A percentile compares a stretch with the other conserved stretches of the same genome.
phyloP scores from a whole-genome alignment of 1,284 basidiomycete species.

The Cystobasidium sp. region DNA sequence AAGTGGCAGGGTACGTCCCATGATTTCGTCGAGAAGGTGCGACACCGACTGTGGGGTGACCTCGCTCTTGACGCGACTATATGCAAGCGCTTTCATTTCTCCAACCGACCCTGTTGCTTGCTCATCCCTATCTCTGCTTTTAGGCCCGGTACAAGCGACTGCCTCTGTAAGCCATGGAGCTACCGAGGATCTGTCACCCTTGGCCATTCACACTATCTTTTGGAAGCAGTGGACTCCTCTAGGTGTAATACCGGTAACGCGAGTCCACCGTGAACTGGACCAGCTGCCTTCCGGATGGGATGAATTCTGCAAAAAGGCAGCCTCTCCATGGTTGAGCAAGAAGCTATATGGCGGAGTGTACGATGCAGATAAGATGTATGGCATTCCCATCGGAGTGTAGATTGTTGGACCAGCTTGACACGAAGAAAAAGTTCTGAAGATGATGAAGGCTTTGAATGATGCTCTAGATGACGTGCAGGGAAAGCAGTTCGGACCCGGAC shows the following conservation, averaged over 20 bases:
- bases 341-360: constrained; percentile 60
- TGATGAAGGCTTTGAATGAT: constrained; percentile 79
- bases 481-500: constrained; percentile 3
- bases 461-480: constrained; percentile 62
- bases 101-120: no score
- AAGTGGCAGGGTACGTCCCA: constrained; percentile 59
- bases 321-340: constrained; percentile 6
- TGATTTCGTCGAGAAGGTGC: constrained; percentile 50
- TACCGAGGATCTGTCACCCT: constrained; percentile 53
- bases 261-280: constrained; percentile 65
- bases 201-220: constrained; percentile 57
- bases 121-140: no score
- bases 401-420: constrained; percentile 76
- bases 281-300: constrained; percentile 67
- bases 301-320: constrained; percentile 44
- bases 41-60: constrained; percentile 47
- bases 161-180: constrained; percentile 50
- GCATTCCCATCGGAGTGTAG: constrained; percentile 82
- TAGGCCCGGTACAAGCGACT: constrained; percentile 50
- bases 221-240: constrained; percentile 79
- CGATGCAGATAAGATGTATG: constrained; percentile 71
- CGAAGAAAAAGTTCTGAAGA: constrained; percentile 80
- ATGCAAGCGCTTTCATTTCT: constrained; percentile 30
- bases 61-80: constrained; percentile 51
- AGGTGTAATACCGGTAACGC: constrained; percentile 62